Percentiles rank a stretch among this genome's conserved stretches.
Evolutionary conservation across 148 eudicot genomes (phyloP).

Genomic region (Dianthus caryophyllus): DNA sequence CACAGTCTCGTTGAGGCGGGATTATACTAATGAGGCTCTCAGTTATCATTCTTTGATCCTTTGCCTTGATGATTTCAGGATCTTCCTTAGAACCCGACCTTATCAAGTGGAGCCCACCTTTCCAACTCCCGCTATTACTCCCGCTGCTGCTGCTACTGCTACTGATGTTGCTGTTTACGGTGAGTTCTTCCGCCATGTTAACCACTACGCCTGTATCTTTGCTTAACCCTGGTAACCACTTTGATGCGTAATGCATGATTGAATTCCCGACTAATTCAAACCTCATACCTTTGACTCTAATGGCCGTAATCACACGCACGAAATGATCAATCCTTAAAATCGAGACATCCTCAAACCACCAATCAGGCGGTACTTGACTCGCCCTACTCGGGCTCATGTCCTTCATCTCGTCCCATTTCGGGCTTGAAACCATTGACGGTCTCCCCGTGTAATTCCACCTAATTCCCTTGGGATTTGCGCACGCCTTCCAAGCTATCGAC

Average conservation of each 20-base stretch:
- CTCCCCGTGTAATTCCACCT: conserved; percentile 79
- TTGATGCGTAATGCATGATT: conserved; percentile 70
- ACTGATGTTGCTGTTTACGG: conserved; percentile 33
- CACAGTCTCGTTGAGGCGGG: conserved; percentile 83
- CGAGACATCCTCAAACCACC: conserved; percentile 98
- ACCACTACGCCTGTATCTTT: conserved; percentile 36
- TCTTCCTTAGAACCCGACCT: conserved; percentile 47
- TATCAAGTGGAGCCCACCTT: conserved; percentile 78
- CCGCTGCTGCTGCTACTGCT: conserved; percentile 30
- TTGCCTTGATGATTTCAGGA: conserved; percentile 40
- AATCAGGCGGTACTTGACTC: conserved; percentile 64
- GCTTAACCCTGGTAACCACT: conserved; percentile 77
- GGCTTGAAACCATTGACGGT: conserved; percentile 57
- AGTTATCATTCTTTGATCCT: conserved; percentile 79
- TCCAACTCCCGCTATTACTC: conserved; percentile 43
- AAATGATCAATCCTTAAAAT: conserved; percentile 88
- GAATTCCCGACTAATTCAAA: conserved; percentile 76
- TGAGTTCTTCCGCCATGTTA: conserved; percentile 26
- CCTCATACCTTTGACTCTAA: conserved; percentile 95
- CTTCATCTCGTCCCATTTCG: conserved; percentile 68
- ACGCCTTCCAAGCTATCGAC: conserved; percentile 97
- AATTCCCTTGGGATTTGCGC: conserved; percentile 90
- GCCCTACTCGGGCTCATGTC: conserved; percentile 64
- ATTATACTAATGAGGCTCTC: conserved; percentile 92
- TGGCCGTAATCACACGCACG: conserved; percentile 91